phyloP scores from a whole-genome alignment of 345 rosid genomes.

The Eucalyptus polybractea region DNA sequence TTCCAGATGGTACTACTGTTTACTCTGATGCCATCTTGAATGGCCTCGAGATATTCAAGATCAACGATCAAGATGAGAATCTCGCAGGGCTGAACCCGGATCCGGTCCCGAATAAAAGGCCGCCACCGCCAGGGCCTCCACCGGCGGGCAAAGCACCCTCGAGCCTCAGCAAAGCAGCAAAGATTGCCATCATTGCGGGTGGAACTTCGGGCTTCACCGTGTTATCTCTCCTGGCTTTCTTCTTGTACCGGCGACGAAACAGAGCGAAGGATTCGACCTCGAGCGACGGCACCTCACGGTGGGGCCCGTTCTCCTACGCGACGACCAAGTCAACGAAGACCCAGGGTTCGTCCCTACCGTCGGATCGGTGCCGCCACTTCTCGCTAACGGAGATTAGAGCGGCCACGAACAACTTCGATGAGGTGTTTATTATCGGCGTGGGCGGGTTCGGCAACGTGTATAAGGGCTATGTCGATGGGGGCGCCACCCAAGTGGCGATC shows the following conservation, averaged over 20 bases:
- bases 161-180: not conserved
- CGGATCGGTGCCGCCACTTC: slow-evolving; percentile 11
- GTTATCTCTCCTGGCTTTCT: accelerated
- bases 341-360: not conserved
- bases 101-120: not conserved
- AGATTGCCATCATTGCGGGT: accelerated
- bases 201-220: not conserved
- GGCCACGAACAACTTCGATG: slow-evolving; percentile 26
- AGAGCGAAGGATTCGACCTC: not conserved
- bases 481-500: slow-evolving; percentile 28
- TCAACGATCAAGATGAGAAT: not conserved
- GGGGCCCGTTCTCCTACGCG: not conserved
- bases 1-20: not conserved
- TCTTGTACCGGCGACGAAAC: not conserved
- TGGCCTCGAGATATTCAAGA: slow-evolving; percentile 27
- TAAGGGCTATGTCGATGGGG: slow-evolving; percentile 33
- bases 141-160: accelerated
- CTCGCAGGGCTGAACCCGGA: slow-evolving; percentile 18
- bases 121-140: accelerated
- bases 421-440: slow-evolving; percentile 16
- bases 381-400: slow-evolving; percentile 11
- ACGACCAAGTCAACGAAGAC: not conserved
- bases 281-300: not conserved
- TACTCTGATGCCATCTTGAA: slow-evolving; percentile 16
- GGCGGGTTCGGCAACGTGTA: slow-evolving; percentile 46